Conservation (phyloP, 1,284 basidiomycete genomes). For the Chiua sp. region DNA sequence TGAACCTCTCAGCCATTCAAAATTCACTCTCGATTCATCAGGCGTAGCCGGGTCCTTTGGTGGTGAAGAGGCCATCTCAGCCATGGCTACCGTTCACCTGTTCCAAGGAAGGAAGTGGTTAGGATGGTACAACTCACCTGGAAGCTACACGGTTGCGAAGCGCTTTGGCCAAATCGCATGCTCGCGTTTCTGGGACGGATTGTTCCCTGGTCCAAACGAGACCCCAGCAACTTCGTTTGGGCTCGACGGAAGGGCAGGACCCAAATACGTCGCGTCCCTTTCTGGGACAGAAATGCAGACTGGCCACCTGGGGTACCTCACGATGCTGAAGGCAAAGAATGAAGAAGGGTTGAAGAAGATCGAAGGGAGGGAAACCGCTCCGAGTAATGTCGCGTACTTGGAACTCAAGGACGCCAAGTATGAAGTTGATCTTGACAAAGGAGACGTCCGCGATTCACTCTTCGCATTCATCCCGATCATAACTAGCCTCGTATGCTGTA, state of each 20-base stretch:
- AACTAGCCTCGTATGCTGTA: constrained; percentile 25
- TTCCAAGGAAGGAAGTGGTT: constrained; percentile 34
- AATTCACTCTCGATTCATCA: constrained; percentile 32
- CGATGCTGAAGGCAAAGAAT: constrained; percentile 22
- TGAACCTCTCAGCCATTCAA: constrained; percentile 8
- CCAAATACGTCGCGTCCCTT: constrained; percentile 27
- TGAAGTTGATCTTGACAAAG: constrained; percentile 9
- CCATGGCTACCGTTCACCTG: constrained; percentile 39
- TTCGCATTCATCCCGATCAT: constrained; percentile 31
- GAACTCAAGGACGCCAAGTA: constrained; percentile 29
- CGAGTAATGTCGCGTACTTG: constrained; percentile 22
- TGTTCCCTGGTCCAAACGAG: constrained; percentile 38
- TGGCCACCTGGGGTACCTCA: constrained; percentile 35
- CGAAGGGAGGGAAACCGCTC: constrained; percentile 25
- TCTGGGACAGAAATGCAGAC: constrained; percentile 36
- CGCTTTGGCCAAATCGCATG: constrained; percentile 31
- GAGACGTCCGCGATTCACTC: constrained; percentile 7
- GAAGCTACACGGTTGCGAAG: constrained; percentile 36
- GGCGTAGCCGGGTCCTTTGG: constrained; percentile 37
- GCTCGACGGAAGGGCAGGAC: constrained; percentile 34
- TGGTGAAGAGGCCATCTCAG: constrained; percentile 41
- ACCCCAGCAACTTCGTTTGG: constrained; percentile 33
- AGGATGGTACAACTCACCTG: constrained; percentile 42
- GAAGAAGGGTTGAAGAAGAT: not conserved
- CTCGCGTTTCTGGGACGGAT: constrained; percentile 37